Percentiles rank a stretch among this genome's conserved stretches.
phyloP scores from a whole-genome alignment of 345 rosid genomes.

The Boechera retrofracta region DNA sequence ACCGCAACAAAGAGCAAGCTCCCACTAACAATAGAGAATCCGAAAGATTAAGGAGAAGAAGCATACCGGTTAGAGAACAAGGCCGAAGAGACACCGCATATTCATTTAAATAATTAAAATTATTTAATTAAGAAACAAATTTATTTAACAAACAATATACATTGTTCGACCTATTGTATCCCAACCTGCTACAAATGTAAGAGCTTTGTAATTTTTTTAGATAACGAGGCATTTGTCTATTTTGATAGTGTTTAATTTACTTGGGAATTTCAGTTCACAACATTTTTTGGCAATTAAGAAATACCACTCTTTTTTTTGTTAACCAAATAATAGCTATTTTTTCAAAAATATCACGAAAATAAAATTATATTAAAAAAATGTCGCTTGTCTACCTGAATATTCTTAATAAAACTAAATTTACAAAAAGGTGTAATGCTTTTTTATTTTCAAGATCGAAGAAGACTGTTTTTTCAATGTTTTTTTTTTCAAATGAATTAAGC shows the following conservation, averaged over 20 bases:
- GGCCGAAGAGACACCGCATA: too few relatives aligned
- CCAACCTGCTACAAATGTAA: conserved; percentile 29
- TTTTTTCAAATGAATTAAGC: neutral
- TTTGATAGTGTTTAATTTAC: conserved; percentile 9
- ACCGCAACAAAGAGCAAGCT: too few relatives aligned
- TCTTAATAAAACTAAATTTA: neutral
- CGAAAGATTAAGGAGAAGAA: too few relatives aligned
- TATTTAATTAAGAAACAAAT: conserved; percentile 23
- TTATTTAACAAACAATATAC: conserved; percentile 27
- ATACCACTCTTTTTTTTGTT: neutral
- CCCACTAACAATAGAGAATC: too few relatives aligned
- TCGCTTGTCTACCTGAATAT: neutral
- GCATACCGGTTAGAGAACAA: too few relatives aligned
- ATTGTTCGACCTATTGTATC: conserved; percentile 21
- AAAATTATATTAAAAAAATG: neutral
- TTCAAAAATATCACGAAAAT: neutral
- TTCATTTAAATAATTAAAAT: neutral
- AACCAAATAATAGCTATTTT: neutral
- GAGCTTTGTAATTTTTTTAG: conserved; percentile 29
- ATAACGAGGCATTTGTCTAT: conserved; percentile 37
- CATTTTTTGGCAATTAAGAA: neutral
- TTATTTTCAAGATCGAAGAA: neutral
- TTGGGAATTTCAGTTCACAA: conserved; percentile 3
- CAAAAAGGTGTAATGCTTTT: neutral
- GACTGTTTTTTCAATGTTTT: neutral